Conservation (phyloP, 2,329 filamentous ascomycete genomes). For the Plenodomus biglobosus region DNA sequence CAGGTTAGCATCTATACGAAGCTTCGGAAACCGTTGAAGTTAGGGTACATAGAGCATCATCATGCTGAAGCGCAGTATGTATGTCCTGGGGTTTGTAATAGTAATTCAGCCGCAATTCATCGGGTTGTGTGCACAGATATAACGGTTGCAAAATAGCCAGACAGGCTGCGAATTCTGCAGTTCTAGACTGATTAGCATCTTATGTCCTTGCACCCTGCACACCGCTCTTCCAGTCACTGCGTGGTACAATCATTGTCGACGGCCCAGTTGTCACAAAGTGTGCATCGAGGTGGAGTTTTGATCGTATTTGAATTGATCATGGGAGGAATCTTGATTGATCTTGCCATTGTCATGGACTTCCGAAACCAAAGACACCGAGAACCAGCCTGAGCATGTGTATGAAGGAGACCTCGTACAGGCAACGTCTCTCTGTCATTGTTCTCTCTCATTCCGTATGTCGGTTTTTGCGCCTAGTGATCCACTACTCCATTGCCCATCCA, state of each 20-base stretch:
- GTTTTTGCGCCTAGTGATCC: constrained; percentile 33
- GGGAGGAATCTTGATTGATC: constrained; percentile 43
- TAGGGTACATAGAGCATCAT: no score
- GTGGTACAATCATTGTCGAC: background rate
- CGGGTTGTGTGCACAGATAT: no score
- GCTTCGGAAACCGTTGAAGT: no score
- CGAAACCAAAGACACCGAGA: constrained; percentile 43
- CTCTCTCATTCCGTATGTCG: constrained; percentile 32
- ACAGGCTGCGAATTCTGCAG: no score
- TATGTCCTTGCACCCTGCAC: no score
- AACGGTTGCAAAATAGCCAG: no score
- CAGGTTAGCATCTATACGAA: no score
- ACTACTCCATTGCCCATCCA: constrained; percentile 29
- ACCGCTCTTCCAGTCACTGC: no score
- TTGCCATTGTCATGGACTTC: constrained; percentile 42
- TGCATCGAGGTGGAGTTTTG: constrained; percentile 18
- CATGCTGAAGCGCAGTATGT: no score
- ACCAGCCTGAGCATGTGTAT: constrained; percentile 44
- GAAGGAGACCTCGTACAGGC: constrained; percentile 35
- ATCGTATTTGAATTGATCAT: constrained; percentile 42
- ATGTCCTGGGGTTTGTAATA: no score
- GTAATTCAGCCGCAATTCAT: no score
- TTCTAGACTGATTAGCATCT: no score
- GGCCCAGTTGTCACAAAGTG: constrained; percentile 2
- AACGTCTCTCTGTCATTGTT: constrained; percentile 35